These are phyloP conservation scores for Tetrahymena elliotti DNA, from an alignment of 73 alveolate species.

Conservation along the genomic window DNA sequence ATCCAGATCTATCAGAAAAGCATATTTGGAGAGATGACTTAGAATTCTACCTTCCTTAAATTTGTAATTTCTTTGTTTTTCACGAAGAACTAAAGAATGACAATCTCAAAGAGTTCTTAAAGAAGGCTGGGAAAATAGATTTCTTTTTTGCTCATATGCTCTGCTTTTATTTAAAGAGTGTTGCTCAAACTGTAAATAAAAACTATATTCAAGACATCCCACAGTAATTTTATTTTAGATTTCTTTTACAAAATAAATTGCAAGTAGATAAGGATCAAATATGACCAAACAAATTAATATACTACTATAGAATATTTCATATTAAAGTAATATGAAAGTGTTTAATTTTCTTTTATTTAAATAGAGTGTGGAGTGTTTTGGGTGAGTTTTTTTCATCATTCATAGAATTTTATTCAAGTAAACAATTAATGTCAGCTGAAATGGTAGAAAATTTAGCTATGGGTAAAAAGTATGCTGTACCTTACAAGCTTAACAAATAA, in stretches of 20 bases:
- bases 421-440: neutral
- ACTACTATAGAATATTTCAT: neutral
- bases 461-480: neutral
- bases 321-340: neutral
- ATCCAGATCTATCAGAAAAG: neutral
- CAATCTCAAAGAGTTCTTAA: conserved; percentile 10
- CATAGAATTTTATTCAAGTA: neutral
- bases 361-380: neutral
- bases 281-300: neutral
- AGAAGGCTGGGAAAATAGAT: conserved; percentile 15
- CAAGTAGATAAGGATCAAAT: neutral
- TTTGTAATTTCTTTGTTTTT: conserved; percentile 27
- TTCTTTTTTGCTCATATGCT: conserved; percentile 18
- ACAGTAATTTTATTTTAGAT: neutral
- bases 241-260: too few relatives aligned
- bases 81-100: conserved; percentile 40
- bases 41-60: conserved; percentile 33
- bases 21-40: conserved; percentile 32
- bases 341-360: neutral
- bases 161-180: conserved; percentile 12
- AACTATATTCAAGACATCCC: conserved; percentile 15
- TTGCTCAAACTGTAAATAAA: conserved; percentile 5
- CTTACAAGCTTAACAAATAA: conserved; percentile 7
- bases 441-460: neutral
- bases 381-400: neutral